Evolutionary conservation across 306 rosid genomes (phyloP).

Genomic region (Pachyrhizus erosus): DNA sequence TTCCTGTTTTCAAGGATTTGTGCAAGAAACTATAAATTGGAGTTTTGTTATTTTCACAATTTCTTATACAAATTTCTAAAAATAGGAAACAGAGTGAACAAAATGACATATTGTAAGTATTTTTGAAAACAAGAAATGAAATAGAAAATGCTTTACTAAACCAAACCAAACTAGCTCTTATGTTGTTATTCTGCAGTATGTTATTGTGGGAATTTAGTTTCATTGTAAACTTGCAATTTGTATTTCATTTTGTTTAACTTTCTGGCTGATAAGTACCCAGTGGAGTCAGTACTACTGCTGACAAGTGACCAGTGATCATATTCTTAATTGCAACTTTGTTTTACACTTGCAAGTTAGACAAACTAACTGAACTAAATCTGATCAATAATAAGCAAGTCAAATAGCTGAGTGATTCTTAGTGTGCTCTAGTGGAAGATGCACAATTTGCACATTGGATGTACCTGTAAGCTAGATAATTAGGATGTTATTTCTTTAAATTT

Average conservation of each 20-base stretch:
- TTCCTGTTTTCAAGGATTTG: neutral
- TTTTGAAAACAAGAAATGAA: neutral
- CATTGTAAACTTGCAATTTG: neutral
- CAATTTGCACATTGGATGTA: neutral
- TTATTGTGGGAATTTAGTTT: neutral
- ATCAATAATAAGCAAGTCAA: neutral
- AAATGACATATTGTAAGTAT: neutral
- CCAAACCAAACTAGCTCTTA: neutral
- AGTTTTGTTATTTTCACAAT: neutral
- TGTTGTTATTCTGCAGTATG: neutral
- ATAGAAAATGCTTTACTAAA: neutral
- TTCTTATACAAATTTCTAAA: neutral
- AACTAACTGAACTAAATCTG: neutral
- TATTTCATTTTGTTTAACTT: neutral
- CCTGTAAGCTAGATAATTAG: neutral
- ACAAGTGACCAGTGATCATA: neutral
- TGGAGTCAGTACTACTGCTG: neutral
- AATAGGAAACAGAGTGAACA: neutral
- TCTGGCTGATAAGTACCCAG: neutral
- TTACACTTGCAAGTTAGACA: constrained; percentile 11
- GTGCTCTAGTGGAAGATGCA: neutral
- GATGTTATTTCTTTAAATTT: neutral
- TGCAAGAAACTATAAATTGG: neutral
- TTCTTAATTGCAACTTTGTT: constrained; percentile 2
- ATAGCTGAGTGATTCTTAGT: neutral